Conservation (phyloP, 116 monocot genomes). For the Iris pallida region DNA sequence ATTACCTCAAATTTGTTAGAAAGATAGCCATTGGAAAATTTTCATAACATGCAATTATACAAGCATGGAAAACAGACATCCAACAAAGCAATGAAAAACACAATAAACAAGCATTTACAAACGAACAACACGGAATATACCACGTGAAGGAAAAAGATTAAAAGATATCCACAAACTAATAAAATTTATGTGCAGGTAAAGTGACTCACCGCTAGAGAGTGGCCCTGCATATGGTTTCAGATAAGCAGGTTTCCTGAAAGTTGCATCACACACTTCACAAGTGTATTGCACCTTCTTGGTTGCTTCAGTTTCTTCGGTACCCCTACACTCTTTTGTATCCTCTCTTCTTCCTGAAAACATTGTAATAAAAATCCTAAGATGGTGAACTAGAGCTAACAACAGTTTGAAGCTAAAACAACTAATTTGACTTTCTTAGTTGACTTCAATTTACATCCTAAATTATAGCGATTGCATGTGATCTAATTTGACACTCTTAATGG, state of each 20-base stretch:
- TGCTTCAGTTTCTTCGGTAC: slow-evolving; percentile 5
- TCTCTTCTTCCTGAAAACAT: slow-evolving; percentile 29
- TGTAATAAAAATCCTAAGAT: neutral
- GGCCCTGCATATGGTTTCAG: slow-evolving; percentile 77
- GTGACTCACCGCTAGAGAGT: slow-evolving; percentile 48
- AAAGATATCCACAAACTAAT: no score
- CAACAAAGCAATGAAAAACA: no score
- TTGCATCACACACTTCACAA: slow-evolving; percentile 60
- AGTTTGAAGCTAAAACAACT: neutral
- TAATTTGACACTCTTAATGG: no score
- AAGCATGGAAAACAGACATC: no score
- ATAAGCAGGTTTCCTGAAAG: slow-evolving; percentile 77
- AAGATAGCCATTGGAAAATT: no score
- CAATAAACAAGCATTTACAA: no score
- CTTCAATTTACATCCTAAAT: neutral
- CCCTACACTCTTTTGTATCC: neutral
- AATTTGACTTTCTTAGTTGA: neutral
- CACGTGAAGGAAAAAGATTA: no score
- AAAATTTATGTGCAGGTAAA: no score
- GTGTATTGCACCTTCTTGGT: slow-evolving; percentile 10
- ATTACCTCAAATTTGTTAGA: no score
- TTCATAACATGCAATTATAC: no score
- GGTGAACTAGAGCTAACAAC: neutral
- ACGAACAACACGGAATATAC: no score
- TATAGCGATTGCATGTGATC: neutral